Evolutionary conservation across 176 grass and related monocot species (phyloP), one percentile per base, ranked within the genome.

Genomic region (Lolium rigidum): DNA sequence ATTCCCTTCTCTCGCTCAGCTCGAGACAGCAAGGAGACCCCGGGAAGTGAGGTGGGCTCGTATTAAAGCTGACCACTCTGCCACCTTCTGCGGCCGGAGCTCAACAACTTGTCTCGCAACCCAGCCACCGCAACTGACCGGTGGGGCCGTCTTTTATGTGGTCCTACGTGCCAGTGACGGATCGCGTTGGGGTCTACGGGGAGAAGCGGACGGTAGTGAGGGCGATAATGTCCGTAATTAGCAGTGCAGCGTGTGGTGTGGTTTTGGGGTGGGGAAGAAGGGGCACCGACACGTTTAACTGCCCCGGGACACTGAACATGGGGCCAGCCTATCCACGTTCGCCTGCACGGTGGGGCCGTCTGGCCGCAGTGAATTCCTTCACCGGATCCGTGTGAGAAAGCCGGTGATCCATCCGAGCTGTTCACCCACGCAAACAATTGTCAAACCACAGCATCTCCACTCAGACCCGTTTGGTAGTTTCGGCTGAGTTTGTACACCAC

Each of bases 61-160:
- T 85, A 81, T 84, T 91, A 91, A 91, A 91, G 89, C 89, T 77
- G 85, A 88, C 82, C 81, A 62, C 76, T 26, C 89, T 67, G 74
- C 72, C 79, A 64, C 80, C 47, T 57, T 10, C 74, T 21, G 37
- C 80, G 75, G 84, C 85, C 80, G 57, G 67, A 10, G 49, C 0
- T 4, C 39, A 16, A 6, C 17, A 2, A 76, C 65, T 5, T 56
- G 3, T 2, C 0, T 11, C 12, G 0, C 0, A 1, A 0, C 3
- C 0, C 0, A 9, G 1, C 0, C 0, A 9, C 2, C 0, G 0
- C 10, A 2, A 0, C 78, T 65, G 89, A 83, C 57, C 0, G 0
- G 49, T 80, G 49, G 89, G 80, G 0, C 25, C 57, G 0, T 0
- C 0, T 2, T 0, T 0, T 0, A 0, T 0, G 0, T 6, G 18